Base-by-base conservation (phyloP, 164 flowering plant species). In the Aristolochia contorta region DNA sequence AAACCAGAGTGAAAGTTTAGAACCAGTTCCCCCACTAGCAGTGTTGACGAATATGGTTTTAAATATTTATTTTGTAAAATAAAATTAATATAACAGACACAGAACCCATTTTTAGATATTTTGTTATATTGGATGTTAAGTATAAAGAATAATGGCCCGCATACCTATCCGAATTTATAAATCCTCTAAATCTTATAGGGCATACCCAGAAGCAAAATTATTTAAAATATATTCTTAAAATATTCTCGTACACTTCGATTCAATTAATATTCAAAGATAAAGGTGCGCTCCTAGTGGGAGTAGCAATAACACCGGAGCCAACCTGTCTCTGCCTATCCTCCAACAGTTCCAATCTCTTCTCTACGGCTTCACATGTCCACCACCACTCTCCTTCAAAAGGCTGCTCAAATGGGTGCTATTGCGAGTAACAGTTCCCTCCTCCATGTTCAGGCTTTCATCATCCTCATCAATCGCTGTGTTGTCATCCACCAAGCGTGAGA, bases 341-440 rank as follows among this genome's bases (percentile, higher is more conserved):
- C 21, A 62, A 54, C 57, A 45, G 25, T 16, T 46, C 59, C 4
- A 23, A 49, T 55, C 59, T 63, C 4, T 63, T 63, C 23, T 45
- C 66, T 0, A 50, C 65, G 33, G n/a, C 24, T 88, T 0, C 80
- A 81, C 30, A 74, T 86, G 81, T 84, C 92, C 0, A 89, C 92
- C 16, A 86, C 92, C 0, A 89, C 92, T 16, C 69, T 85, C 64
- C 85, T 85, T 7, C 92, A 82, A 22, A 85, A 85, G 47, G 92
- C 92, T 7, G 86, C 92, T 3, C 81, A 85, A 63, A 83, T 85
- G 79, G 85, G 89, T 0, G 79, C 85, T 7, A 68, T 80, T 0
- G 71, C 89, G 16, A 79, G 87, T 0, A 74, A 63, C 52, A 63
- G 75, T 12, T 83, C 84, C 4, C 71, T 82, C 57, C 84, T 86